These are phyloP conservation scores for Fraxinus excelsior DNA, from an alignment of 257 asterid genomes.

Conservation along the genomic window DNA sequence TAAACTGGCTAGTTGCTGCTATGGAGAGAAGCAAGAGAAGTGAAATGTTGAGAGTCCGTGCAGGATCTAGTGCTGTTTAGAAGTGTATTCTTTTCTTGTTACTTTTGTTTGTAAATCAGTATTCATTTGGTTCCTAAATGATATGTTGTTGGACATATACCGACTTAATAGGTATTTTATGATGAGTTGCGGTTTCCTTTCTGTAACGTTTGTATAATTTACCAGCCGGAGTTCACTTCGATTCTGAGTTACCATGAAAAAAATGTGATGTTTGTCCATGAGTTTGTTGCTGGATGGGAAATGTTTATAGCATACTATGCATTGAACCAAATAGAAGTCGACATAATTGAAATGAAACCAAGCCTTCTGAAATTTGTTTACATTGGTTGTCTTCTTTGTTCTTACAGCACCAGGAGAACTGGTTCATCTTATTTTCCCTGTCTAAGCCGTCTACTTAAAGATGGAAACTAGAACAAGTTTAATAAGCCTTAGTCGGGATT, in stretches of 20 bases:
- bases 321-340: not conserved
- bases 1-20: constrained; percentile 76
- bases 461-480: too few relatives aligned
- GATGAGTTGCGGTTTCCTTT: not conserved
- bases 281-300: not conserved
- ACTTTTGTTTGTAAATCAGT: not conserved
- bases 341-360: not conserved
- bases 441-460: too few relatives aligned
- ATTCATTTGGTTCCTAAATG: not conserved
- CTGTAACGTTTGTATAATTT: not conserved
- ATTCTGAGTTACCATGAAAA: not conserved
- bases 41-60: constrained; percentile 66
- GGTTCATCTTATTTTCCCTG: too few relatives aligned
- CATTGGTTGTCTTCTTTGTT: too few relatives aligned
- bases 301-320: not conserved
- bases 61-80: constrained; percentile 48
- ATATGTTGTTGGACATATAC: not conserved
- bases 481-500: too few relatives aligned
- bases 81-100: not conserved
- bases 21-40: constrained; percentile 92
- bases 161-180: not conserved
- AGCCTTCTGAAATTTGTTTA: too few relatives aligned
- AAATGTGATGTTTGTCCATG: not conserved
- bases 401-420: too few relatives aligned
- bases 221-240: not conserved